Conservation (phyloP, 345 rosid genomes). For the Orychophragmus violaceus region DNA sequence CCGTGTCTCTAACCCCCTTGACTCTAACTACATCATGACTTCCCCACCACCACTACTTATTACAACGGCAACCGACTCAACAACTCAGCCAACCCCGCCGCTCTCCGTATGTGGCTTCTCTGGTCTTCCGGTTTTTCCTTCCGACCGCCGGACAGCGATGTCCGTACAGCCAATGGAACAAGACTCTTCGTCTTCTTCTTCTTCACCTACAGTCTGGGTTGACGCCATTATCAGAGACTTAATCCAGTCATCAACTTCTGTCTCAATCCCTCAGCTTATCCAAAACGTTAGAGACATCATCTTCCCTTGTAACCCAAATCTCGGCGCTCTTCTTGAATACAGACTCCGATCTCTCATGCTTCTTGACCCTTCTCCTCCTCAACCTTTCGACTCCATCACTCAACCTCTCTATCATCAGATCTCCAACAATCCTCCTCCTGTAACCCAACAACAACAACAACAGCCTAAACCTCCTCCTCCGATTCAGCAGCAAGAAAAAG, state of each 20-base stretch:
- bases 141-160: constrained; percentile 25
- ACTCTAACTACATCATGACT: constrained; percentile 17
- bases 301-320: constrained; percentile 89
- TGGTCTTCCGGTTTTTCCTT: constrained; percentile 83
- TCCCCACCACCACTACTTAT: constrained; percentile 33
- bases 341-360: constrained; percentile 62
- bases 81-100: constrained; percentile 33
- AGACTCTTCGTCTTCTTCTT: constrained; percentile 50
- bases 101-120: constrained; percentile 78
- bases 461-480: constrained; percentile 21
- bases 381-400: constrained; percentile 8
- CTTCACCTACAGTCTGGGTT: constrained; percentile 54
- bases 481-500: constrained; percentile 29
- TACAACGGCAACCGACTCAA: constrained; percentile 6
- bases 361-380: constrained; percentile 40
- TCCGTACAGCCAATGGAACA: constrained; percentile 50
- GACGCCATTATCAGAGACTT: constrained; percentile 87
- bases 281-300: constrained; percentile 94
- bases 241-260: constrained; percentile 58
- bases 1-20: constrained; percentile 20
- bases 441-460: constrained; percentile 13
- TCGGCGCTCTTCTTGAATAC: constrained; percentile 76
- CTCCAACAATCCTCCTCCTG: constrained; percentile 24
- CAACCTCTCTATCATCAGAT: constrained; percentile 18
- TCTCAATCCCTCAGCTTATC: constrained; percentile 93